Base-by-base conservation (phyloP, 192 early-diverging fungal species). In the Phycomyces nitens region DNA sequence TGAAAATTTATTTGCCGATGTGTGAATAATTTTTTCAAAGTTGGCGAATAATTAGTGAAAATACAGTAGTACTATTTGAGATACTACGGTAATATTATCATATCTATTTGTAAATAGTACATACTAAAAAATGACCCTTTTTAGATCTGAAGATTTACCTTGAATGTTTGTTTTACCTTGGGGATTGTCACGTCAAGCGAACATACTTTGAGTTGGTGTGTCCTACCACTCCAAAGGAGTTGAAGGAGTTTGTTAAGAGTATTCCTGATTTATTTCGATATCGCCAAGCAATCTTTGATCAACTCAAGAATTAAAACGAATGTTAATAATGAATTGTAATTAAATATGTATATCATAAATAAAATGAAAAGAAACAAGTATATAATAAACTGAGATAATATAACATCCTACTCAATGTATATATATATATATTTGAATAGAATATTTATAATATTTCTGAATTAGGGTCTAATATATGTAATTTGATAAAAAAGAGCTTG, bases 231-330 rank as follows among this genome's bases (percentile, higher is more conserved):
- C 52, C 52, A 12, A 53, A 53, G 1, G 18, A 53, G 20, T 53
- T 53, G 23, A 53, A 22, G 23, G 24, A 53, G 12, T 53, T 53
- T 11, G 20, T 53, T n/a, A 53, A 53, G 24, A 23, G 22, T n/a
- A 53, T 53, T 23, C 5, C 52, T 53, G 52, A 53, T 18, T 23
- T 53, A 11, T 53, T 53, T 23, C 52, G 24, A 24, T 53, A 53
- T 53, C 52, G 52, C 23, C 20, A 53, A 53, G 52, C 52, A 23
- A 3, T 53, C 23, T 23, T 53, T 53, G 52, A 53, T 22, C 52
- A 53, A 53, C 52, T 53, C 22, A 53, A 53, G 52, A 23, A 8
- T 53, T 53, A n/a, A n/a, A n/a, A n/a, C n/a, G n/a, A n/a, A n/a
- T n/a, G n/a, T n/a, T n/a, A n/a, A n/a, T n/a, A n/a, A n/a, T n/a